Conservation (phyloP, 495 filamentous ascomycete genomes). For the Opeltia flavorubescens region DNA sequence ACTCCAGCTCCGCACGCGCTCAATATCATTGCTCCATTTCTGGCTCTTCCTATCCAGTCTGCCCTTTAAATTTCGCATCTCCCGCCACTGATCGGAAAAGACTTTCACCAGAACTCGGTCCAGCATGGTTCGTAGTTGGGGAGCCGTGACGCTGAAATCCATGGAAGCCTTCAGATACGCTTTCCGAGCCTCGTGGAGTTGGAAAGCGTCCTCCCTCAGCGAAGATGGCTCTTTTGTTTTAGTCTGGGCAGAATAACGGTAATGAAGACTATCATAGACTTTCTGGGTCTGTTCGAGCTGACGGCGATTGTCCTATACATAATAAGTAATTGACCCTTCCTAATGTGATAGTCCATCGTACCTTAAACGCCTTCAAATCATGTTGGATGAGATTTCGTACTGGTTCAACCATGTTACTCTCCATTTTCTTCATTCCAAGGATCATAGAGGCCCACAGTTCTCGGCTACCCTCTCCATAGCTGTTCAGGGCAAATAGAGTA, state of each 20-base stretch:
- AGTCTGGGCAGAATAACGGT: slow-evolving; percentile 66
- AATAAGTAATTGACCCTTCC: slow-evolving; percentile 20
- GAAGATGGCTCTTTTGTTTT: slow-evolving; percentile 89
- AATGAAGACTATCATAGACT: slow-evolving; percentile 61
- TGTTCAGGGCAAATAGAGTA: slow-evolving; percentile 70
- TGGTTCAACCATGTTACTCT: slow-evolving; percentile 64
- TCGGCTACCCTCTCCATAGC: slow-evolving; percentile 68
- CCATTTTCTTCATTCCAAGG: slow-evolving; percentile 55
- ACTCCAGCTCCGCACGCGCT: slow-evolving; percentile 79
- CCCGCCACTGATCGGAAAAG: slow-evolving; percentile 73
- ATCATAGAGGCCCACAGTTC: slow-evolving; percentile 78
- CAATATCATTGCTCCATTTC: slow-evolving; percentile 63
- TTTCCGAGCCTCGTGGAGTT: slow-evolving; percentile 86
- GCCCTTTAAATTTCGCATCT: slow-evolving; percentile 56
- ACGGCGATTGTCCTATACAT: slow-evolving; percentile 54
- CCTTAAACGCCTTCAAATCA: slow-evolving; percentile 57
- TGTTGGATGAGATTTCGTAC: slow-evolving; percentile 59
- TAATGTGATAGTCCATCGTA: slow-evolving; percentile 11
- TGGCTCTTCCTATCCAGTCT: slow-evolving; percentile 39
- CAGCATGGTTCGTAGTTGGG: slow-evolving; percentile 63
- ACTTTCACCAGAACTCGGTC: slow-evolving; percentile 76
- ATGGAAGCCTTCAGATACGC: slow-evolving; percentile 81
- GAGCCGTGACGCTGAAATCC: slow-evolving; percentile 81
- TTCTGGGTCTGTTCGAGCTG: slow-evolving; percentile 68
- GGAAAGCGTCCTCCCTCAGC: slow-evolving; percentile 87